Evolutionary conservation across 2,329 filamentous ascomycete genomes (phyloP), one percentile per base, ranked within the genome.

Genomic region (Fusarium tupiense): DNA sequence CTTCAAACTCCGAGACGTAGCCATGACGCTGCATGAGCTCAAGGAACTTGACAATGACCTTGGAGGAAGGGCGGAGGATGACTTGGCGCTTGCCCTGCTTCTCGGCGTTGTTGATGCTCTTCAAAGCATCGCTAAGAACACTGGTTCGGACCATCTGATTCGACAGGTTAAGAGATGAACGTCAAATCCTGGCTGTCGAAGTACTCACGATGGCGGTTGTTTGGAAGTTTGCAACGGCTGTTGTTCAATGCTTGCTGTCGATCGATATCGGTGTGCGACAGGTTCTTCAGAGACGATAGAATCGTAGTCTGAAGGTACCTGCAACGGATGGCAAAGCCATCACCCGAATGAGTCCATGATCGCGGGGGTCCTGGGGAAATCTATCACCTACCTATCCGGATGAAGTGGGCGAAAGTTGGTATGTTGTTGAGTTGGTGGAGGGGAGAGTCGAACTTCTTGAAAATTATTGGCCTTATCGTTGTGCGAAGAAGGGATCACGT

Each of bases 1-100:
- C 43, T 4, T 46, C 43, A 6, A 46, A 46, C n/a, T 46, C n/a
- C 1, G 43, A 46, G 11, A 19, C 16, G 2, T 3, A 1, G 0
- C 43, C 43, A 46, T 46, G 43, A 6, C n/a, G 43, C 43, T 26
- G 43, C 43, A 46, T 46, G 43, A 46, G 43, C 43, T 46, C n/a
- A 26, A 46, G 43, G 2, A 44, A 44, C 43, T 46, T 46, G 43
- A 26, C 43, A 9, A 46, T 46, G 43, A 46, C 43, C 43, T 46
- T 46, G n/a, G n/a, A 46, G n/a, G 43, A 26, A 46, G 43, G n/a
- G 43, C 24, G 24, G 17, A 46, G n/a, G 43, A 46, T 26, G 43
- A 46, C 43, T 17, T 46, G 43, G 43, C 43, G 43, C 43, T 46
- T 46, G 43, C n/a, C 43, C 43, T 46, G 43, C 24, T 46, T 46